Evolutionary conservation across 257 asterid genomes (phyloP).

Genomic region (Anisodus tanguticus): DNA sequence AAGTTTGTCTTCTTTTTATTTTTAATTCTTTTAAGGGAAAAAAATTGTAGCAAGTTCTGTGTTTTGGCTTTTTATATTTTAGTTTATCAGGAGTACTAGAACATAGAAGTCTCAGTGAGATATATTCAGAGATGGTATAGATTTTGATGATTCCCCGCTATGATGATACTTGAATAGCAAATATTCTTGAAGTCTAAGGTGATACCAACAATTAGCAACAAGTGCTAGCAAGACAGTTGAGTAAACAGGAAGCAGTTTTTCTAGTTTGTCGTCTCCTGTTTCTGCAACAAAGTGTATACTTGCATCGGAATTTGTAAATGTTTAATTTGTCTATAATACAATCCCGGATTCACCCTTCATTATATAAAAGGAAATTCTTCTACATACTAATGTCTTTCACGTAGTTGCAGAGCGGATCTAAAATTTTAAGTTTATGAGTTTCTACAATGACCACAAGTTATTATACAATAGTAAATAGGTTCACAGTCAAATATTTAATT

Average conservation of each 20-base stretch:
- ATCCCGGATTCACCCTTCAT: not conserved
- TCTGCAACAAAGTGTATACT: not conserved
- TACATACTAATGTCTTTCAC: not conserved
- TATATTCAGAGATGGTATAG: not conserved
- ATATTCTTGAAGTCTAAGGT: not conserved
- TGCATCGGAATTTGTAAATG: not conserved
- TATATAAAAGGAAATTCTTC: not conserved
- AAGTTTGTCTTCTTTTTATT: constrained; percentile 40
- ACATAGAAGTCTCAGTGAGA: not conserved
- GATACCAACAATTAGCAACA: not conserved
- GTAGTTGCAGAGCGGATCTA: not conserved
- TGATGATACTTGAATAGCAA: not conserved
- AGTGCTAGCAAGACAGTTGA: not conserved
- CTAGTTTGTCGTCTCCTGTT: constrained; percentile 8
- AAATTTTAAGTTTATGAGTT: too few species aligned
- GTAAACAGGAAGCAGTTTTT: not conserved
- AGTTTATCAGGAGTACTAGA: not conserved
- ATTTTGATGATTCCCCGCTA: not conserved
- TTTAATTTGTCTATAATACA: not conserved
- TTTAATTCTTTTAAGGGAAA: not conserved
- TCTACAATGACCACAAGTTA: too few species aligned
- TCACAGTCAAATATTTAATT: too few species aligned
- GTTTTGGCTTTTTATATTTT: not conserved
- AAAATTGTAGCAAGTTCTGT: not conserved
- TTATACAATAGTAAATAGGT: too few species aligned